These are phyloP conservation scores for Umbilicaria muhlenbergii DNA, from an alignment of 495 filamentous ascomycete species.

Conservation along the genomic window DNA sequence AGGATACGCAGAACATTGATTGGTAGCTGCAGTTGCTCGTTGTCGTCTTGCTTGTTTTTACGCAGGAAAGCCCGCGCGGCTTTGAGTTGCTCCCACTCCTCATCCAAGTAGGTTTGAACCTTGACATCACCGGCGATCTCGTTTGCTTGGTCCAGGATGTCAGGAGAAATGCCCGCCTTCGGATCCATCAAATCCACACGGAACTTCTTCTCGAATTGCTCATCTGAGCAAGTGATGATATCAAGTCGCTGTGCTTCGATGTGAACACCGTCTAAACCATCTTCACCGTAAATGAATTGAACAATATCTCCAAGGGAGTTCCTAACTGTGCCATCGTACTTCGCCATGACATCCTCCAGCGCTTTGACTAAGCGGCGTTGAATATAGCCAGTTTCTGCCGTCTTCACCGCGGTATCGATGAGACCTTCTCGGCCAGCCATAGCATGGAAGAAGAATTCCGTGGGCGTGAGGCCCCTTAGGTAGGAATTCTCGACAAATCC, in stretches of 20 bases:
- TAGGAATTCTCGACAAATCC: conserved; percentile 99
- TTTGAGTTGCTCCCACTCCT: conserved; percentile 69
- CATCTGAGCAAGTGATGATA: conserved; percentile 58
- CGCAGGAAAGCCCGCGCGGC: conserved; percentile 65
- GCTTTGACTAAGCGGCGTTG: conserved; percentile 97
- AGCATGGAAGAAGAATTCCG: conserved; percentile 98
- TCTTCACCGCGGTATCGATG: conserved; percentile 99
- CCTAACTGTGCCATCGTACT: conserved; percentile 93
- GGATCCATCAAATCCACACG: conserved; percentile 92
- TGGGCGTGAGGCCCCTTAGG: conserved; percentile 83
- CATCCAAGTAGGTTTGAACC: conserved; percentile 71
- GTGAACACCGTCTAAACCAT: conserved; percentile 76
- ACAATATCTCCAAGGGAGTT: conserved; percentile 96
- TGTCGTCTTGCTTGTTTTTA: conserved; percentile 44
- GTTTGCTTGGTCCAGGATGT: conserved; percentile 68
- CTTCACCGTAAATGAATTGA: conserved; percentile 95
- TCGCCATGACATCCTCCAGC: conserved; percentile 91
- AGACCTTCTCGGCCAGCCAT: conserved; percentile 99
- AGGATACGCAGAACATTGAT: conserved; percentile 86
- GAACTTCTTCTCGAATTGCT: conserved; percentile 60
- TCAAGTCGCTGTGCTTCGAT: conserved; percentile 90
- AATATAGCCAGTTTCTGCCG: conserved; percentile 97
- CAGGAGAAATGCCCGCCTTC: conserved; percentile 41
- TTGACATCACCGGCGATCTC: conserved; percentile 77
- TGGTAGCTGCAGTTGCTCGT: conserved; percentile 75